Base-by-base conservation (phyloP, 495 filamentous ascomycete genomes). In the Neurospora tetrasperma region DNA sequence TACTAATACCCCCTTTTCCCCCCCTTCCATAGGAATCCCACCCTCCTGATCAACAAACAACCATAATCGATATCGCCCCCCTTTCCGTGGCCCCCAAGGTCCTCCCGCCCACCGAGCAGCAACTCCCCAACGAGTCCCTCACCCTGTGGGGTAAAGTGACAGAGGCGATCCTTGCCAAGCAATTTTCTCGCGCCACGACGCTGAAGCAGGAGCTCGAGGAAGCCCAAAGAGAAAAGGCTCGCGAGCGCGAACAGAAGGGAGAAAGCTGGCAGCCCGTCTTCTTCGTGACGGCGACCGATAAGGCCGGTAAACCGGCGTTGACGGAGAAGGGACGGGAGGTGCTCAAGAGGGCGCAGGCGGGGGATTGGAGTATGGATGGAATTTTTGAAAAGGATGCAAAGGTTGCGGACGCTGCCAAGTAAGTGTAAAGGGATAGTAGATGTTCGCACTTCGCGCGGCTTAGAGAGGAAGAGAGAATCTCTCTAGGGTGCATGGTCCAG, bases 131-230 rank as follows among this genome's bases (percentile, higher is more conserved):
- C 77, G 96, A 99, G 83, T 97, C 93, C 1, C 89, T 94, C 70
- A 90, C 88, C 73, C 93, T 97, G 77, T 99, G 96, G 96, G 85
- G 88, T 42, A 86, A 86, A 35, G 94, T 99, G 46, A 98, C 96
- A 10, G 84, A 91, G 42, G 93, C 94, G n/a, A 98, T 99, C 73
- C 76, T 89, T 12, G 83, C 89, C 74, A 97, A 93, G 80, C 93
- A 94, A 76, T 99, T 88, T 81, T 87, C 87, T 54, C 89, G 90
- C 74, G 96, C 96, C 16, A 98, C 95, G 66, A 89, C 88, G 44
- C 81, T 94, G 59, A 99, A 99, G 82, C 88, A 93, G 66, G 93
- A 97, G 75, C 88, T 99, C 12, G 95, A 99, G 81, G 94, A 99
- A 77, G 87, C 88, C 23, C 95, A 99, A 81, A 87, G 95, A 42